These are phyloP conservation scores for Pleurotus ostreatus DNA, from an alignment of 768 basidiomycete genomes.

Conservation along the genomic window DNA sequence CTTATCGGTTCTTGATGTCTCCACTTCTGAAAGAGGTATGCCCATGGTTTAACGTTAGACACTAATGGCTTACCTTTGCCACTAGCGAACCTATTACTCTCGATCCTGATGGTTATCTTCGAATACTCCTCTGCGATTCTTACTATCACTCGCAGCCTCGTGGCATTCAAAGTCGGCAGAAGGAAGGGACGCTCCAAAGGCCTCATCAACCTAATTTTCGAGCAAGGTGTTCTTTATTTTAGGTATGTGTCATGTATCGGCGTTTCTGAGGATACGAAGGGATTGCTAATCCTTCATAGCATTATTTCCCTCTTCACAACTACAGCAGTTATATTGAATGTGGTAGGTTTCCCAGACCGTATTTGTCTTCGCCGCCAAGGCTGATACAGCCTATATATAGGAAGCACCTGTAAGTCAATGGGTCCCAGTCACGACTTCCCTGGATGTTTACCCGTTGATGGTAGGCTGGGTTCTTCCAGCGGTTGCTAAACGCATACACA, in stretches of 20 bases:
- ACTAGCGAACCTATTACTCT: constrained; percentile 21
- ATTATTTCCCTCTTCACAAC: constrained; percentile 19
- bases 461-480: constrained; percentile 23
- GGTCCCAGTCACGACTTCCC: not conserved
- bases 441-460: not conserved
- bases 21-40: not conserved
- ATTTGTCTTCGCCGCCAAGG: not conserved
- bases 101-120: constrained; percentile 24
- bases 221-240: constrained; percentile 18
- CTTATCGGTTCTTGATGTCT: not conserved
- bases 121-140: constrained; percentile 21
- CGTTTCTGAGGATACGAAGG: not conserved
- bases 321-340: constrained; percentile 18
- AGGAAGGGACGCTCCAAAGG: constrained; percentile 15
- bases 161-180: constrained; percentile 17
- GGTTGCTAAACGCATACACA: not conserved
- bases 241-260: not conserved
- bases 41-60: not conserved
- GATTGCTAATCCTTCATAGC: constrained; percentile 6
- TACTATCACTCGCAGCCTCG: constrained; percentile 19
- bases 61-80: not conserved
- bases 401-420: not conserved
- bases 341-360: constrained; percentile 14
- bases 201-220: constrained; percentile 19
- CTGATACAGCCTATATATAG: not conserved